These are phyloP conservation scores for Naumovozyma castellii DNA, from an alignment of 805 yeast genomes.

Conservation along the genomic window DNA sequence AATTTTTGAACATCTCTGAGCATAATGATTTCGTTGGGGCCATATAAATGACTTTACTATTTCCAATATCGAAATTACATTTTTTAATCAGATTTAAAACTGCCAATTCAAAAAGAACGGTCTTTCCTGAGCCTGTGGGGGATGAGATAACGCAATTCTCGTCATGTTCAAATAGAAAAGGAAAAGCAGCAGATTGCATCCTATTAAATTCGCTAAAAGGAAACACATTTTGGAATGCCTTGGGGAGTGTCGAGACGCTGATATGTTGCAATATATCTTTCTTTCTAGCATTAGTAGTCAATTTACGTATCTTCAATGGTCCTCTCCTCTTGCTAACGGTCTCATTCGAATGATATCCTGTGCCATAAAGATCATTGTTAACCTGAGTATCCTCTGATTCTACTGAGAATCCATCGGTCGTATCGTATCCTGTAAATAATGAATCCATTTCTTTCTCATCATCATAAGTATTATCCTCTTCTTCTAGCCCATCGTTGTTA, in stretches of 20 bases:
- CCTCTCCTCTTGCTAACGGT: not conserved
- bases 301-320: not conserved
- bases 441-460: slow-evolving; percentile 3
- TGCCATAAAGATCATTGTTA: slow-evolving; percentile 1
- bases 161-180: slow-evolving; percentile 27
- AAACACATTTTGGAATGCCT: slow-evolving; percentile 24
- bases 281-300: not conserved
- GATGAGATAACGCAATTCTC: slow-evolving; percentile 41
- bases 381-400: slow-evolving; percentile 12
- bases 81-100: slow-evolving; percentile 31
- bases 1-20: slow-evolving; percentile 38
- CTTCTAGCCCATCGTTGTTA: slow-evolving; percentile 4
- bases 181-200: slow-evolving; percentile 43
- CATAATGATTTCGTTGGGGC: slow-evolving; percentile 57
- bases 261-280: not conserved
- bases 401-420: slow-evolving; percentile 3
- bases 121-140: slow-evolving; percentile 55
- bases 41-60: slow-evolving; percentile 35
- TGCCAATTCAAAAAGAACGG: slow-evolving; percentile 46
- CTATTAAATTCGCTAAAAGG: slow-evolving; percentile 30
- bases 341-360: not conserved
- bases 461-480: not conserved
- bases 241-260: slow-evolving; percentile 20
- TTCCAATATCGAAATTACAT: slow-evolving; percentile 5
- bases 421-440: slow-evolving; percentile 1